Base-by-base conservation (phyloP, 2,329 filamentous ascomycete genomes). In the Ploettnerulaceae sp. region DNA sequence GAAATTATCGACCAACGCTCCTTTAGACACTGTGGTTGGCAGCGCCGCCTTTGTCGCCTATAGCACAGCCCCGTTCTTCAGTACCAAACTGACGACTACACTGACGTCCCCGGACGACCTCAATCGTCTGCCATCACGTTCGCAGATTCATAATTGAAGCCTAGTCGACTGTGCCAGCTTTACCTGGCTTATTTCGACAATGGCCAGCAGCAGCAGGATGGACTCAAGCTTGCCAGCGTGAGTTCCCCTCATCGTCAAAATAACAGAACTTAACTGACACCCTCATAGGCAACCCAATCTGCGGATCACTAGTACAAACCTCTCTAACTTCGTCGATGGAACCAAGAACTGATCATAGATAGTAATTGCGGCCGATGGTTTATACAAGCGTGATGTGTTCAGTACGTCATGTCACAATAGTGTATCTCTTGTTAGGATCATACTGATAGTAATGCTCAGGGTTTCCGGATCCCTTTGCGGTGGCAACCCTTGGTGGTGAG, bases 331-430 rank as follows among this genome's bases (percentile, higher is more conserved):
- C 18, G 28, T 33, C 17, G 15, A 24, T 7, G 17, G 9, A 38
- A 17, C 17, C 14, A n/a, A 40, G 51, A 64, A 58, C 69, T 73
- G 61, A 77, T 64, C 48, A 54, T 38, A 51, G 60, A 59, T 67
- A 97, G 93, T 98, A 72, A 96, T 98, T 74, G 93, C 93, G 60
- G 93, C 93, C 60, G 93, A 98, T 76, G 93, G 93, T 51, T 77
- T 98, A 57, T 97, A 96, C 76, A 98, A 97, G 76, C 84, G 93
- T 71, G 93, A 98, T 87, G 90, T 98, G 52, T 97, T 98, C 71
- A 81, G 93, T 97, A 84, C 62, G 89, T 81, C 14, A 36, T 11
- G 11, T 21, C 14, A 14, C n/a, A 12, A 11, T 14, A 12, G 15
- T 32, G 18, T 14, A 15, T 29, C 25, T 46, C 18, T 22, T 22